Conservation (phyloP, 1,139 yeast species). For the Yarrowia galli region DNA sequence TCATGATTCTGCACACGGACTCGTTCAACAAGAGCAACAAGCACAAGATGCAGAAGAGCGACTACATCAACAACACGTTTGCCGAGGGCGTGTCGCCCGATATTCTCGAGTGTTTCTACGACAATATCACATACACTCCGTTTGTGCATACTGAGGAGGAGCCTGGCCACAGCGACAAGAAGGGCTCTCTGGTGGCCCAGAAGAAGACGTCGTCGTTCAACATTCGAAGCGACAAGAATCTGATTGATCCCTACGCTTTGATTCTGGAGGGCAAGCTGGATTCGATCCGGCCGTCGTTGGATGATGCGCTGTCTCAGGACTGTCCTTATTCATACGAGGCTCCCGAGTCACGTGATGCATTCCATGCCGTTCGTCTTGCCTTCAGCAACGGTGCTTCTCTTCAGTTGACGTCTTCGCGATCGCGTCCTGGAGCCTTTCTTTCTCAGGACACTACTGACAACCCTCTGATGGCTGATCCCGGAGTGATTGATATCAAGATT, state of each 20-base stretch:
- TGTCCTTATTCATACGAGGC: slow-evolving; percentile 48
- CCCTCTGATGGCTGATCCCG: slow-evolving; percentile 50
- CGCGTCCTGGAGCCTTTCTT: slow-evolving; percentile 52
- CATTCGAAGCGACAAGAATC: slow-evolving; percentile 47
- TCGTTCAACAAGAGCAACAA: slow-evolving; percentile 68
- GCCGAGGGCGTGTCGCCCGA: slow-evolving; percentile 55
- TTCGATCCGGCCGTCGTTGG: slow-evolving; percentile 50
- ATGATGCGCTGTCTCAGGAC: slow-evolving; percentile 44
- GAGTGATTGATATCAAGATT: slow-evolving; percentile 53
- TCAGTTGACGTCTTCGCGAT: slow-evolving; percentile 51
- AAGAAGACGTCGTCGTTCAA: slow-evolving; percentile 45
- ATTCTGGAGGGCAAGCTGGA: slow-evolving; percentile 52
- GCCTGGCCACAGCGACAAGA: slow-evolving; percentile 12
- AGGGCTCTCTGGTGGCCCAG: slow-evolving; percentile 40
- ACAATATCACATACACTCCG: slow-evolving; percentile 65
- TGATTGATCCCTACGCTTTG: slow-evolving; percentile 53
- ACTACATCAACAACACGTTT: slow-evolving; percentile 61
- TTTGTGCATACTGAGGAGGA: slow-evolving; percentile 56
- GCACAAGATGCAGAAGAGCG: slow-evolving; percentile 66
- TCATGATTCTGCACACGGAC: slow-evolving; percentile 74
- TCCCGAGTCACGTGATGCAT: slow-evolving; percentile 46
- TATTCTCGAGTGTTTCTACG: slow-evolving; percentile 61
- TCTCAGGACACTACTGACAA: slow-evolving; percentile 44
- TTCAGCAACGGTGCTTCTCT: slow-evolving; percentile 50
- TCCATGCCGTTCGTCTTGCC: slow-evolving; percentile 47